phyloP scores from a whole-genome alignment of 306 rosid species.

The Carpinus viminea region DNA sequence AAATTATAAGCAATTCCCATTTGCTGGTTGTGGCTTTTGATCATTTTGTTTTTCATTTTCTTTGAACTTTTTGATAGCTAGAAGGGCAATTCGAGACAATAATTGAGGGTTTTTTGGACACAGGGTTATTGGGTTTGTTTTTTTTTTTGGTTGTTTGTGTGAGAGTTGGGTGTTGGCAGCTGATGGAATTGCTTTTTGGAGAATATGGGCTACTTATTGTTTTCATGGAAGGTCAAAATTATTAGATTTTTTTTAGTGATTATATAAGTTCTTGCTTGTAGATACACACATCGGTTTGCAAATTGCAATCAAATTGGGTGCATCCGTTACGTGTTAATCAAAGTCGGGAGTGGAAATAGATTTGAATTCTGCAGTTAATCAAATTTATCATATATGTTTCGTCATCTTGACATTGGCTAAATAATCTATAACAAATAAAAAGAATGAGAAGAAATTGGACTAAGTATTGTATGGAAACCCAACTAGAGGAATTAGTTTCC shows the following conservation, averaged over 20 bases:
- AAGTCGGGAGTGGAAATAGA: not conserved
- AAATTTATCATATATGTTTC: not conserved
- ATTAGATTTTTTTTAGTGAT: not conserved
- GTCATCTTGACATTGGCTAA: not conserved
- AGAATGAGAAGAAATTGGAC: conserved; percentile 1
- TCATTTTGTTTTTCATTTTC: not conserved
- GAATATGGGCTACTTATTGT: no score
- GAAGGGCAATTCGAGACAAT: not conserved
- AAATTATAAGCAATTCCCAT: not conserved
- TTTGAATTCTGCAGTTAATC: not conserved
- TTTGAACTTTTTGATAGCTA: conserved; percentile 5
- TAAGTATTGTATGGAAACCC: not conserved
- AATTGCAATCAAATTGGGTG: not conserved
- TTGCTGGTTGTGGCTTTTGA: conserved; percentile 6
- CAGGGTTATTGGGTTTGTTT: not conserved
- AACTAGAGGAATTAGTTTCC: not conserved
- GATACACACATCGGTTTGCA: not conserved
- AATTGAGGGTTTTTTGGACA: conserved; percentile 1
- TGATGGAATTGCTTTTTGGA: no score
- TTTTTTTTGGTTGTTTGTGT: not conserved
- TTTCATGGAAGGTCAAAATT: not conserved
- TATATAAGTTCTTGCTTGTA: not conserved
- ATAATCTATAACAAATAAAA: not conserved
- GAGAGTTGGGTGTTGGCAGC: no score
- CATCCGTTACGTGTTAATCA: not conserved